Evolutionary conservation across 2,329 filamentous ascomycete genomes (phyloP).

Genomic region (Dothidotthia symphoricarpi): DNA sequence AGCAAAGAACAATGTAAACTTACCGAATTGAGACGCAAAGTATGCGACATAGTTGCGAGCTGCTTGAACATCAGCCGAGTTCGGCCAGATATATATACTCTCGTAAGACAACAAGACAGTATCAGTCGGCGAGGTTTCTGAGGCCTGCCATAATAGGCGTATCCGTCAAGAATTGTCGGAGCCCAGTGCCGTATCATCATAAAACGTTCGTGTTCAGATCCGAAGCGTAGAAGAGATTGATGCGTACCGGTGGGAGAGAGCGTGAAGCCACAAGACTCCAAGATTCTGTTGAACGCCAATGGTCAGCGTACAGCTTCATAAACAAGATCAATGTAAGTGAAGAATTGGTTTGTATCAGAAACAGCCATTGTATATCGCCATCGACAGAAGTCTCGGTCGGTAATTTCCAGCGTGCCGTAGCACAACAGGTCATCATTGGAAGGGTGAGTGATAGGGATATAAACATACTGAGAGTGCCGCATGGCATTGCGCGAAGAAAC

Average conservation of each 20-base stretch:
- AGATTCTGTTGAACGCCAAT: slow-evolving; percentile 3
- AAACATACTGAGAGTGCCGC: slow-evolving; percentile 9
- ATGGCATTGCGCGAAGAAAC: background rate
- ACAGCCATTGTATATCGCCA: slow-evolving; percentile 45
- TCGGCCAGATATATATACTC: background rate
- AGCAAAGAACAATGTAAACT: slow-evolving; percentile 12
- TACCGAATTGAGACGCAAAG: slow-evolving; percentile 9
- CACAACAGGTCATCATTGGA: slow-evolving; percentile 43
- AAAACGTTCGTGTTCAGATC: slow-evolving; percentile 18
- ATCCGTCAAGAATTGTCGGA: slow-evolving; percentile 83
- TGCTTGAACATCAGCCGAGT: slow-evolving; percentile 10
- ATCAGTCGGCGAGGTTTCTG: slow-evolving; percentile 99
- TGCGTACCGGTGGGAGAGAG: slow-evolving; percentile 26
- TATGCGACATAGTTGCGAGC: background rate
- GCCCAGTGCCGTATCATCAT: slow-evolving; percentile 98
- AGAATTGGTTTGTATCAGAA: slow-evolving; percentile 36
- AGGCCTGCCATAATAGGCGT: slow-evolving; percentile 94
- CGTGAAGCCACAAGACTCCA: background rate
- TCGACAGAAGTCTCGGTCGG: slow-evolving; percentile 44
- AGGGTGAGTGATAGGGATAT: background rate
- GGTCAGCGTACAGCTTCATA: slow-evolving; percentile 17
- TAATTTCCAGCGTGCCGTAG: slow-evolving; percentile 48
- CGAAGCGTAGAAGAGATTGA: slow-evolving; percentile 8
- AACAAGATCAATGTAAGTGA: slow-evolving; percentile 7
- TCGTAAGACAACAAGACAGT: slow-evolving; percentile 10